phyloP scores from a whole-genome alignment of 2,329 filamentous ascomycete genomes.

The Diplodia corticola region DNA sequence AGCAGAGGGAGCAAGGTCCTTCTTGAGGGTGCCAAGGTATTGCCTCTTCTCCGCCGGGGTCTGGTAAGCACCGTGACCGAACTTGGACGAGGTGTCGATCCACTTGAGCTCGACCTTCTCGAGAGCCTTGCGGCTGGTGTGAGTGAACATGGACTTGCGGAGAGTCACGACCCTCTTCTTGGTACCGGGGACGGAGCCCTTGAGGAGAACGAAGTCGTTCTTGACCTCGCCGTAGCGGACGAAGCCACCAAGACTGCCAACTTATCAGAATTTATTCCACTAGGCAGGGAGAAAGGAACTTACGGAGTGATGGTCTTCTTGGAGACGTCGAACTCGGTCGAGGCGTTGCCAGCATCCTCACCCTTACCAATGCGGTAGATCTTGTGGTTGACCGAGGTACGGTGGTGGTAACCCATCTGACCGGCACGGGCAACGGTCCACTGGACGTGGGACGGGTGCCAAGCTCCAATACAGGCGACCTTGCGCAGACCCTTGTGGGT shows the following conservation, averaged over 20 bases:
- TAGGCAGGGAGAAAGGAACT: conserved; percentile 47
- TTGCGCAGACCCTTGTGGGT: conserved; percentile 99
- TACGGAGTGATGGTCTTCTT: conserved; percentile 99
- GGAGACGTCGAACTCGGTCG: conserved; percentile 93
- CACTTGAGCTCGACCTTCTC: conserved; percentile 99
- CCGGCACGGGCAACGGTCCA: conserved; percentile 99
- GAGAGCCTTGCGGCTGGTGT: conserved; percentile 91
- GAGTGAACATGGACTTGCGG: conserved; percentile 96
- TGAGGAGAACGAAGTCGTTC: conserved; percentile 98
- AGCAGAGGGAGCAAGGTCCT: conserved; percentile 66
- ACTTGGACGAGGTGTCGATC: conserved; percentile 99
- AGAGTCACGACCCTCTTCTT: conserved; percentile 99
- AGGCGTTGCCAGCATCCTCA: conserved; percentile 84
- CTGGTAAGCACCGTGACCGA: conserved; percentile 99
- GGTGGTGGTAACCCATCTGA: conserved; percentile 99
- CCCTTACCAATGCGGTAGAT: conserved; percentile 98
- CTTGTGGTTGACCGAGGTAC: conserved; percentile 99
- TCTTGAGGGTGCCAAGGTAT: conserved; percentile 99
- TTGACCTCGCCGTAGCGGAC: conserved; percentile 99
- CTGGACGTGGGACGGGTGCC: conserved; percentile 99
- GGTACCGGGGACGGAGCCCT: conserved; percentile 95
- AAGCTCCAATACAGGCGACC: conserved; percentile 99
- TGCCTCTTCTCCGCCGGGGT: conserved; percentile 96
- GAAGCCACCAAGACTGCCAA: conserved; percentile 89
- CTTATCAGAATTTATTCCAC: conserved; percentile 37